Conservation (phyloP, 352 stramenopile species). For the Pythium sukuiense region DNA sequence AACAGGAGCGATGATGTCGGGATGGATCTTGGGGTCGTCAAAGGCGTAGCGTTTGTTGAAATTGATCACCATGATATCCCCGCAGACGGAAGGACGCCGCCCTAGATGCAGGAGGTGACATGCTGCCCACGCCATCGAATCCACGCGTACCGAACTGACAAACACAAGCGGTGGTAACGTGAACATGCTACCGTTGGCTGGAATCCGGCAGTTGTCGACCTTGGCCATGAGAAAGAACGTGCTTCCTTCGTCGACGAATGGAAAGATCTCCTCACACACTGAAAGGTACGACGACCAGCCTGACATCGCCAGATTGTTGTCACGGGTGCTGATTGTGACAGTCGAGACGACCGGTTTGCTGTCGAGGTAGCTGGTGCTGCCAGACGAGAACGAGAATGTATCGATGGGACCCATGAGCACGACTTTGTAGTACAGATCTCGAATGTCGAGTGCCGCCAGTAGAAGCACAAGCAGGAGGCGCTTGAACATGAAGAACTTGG, state of each 20-base stretch:
- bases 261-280: constrained; percentile 6
- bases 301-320: neutral
- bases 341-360: constrained; percentile 5
- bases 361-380: constrained; percentile 9
- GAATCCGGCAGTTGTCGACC: constrained; percentile 7
- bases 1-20: constrained; percentile 1
- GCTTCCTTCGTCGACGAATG: neutral
- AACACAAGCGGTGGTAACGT: constrained; percentile 11
- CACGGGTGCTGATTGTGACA: constrained; percentile 5
- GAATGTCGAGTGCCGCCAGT: constrained; percentile 14
- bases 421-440: constrained; percentile 22
- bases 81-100: constrained; percentile 12
- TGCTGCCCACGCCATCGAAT: constrained; percentile 14
- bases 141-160: constrained; percentile 7
- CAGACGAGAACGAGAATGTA: constrained; percentile 16
- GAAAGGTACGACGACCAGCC: constrained; percentile 20
- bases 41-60: constrained; percentile 16
- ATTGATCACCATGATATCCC: constrained; percentile 9
- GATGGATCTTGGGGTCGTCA: neutral
- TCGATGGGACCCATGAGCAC: constrained; percentile 5
- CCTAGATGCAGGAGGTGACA: constrained; percentile 8
- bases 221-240: constrained; percentile 15
- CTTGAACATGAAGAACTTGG: constrained; percentile 21
- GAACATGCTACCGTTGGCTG: neutral
- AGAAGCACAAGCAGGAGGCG: constrained; percentile 15